Percentiles rank a stretch among this genome's conserved stretches.
Conservation (phyloP, 1,284 basidiomycete genomes). For the Malassezia equina region DNA sequence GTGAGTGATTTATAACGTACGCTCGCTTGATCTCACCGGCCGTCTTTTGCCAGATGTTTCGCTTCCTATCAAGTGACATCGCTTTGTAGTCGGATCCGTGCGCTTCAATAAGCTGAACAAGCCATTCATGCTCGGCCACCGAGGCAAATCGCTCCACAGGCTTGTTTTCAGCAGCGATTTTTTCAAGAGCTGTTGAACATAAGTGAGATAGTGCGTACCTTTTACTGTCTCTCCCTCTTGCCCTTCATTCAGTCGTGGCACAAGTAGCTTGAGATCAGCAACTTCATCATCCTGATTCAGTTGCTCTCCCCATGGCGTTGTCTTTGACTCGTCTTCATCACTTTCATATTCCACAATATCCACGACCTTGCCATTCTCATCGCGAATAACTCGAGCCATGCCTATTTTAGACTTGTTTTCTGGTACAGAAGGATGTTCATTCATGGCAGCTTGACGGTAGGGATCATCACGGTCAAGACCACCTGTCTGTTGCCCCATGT, state of each 20-base stretch:
- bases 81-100: slow-evolving; percentile 63
- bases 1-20: slow-evolving; percentile 16
- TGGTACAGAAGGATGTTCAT: not conserved
- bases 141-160: slow-evolving; percentile 60
- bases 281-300: slow-evolving; percentile 19
- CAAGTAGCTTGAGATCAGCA: slow-evolving; percentile 15
- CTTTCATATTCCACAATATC: slow-evolving; percentile 63
- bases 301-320: slow-evolving; percentile 48
- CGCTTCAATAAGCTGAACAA: slow-evolving; percentile 60
- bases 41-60: slow-evolving; percentile 79
- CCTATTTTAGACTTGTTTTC: slow-evolving; percentile 52
- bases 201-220: slow-evolving; percentile 2
- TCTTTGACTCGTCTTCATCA: slow-evolving; percentile 41
- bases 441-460: not conserved
- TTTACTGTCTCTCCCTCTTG: slow-evolving; percentile 9
- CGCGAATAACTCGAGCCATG: slow-evolving; percentile 73
- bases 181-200: slow-evolving; percentile 52
- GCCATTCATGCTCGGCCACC: slow-evolving; percentile 60
- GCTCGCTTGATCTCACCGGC: slow-evolving; percentile 62
- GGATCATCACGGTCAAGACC: slow-evolving; percentile 22
- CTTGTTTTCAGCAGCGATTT: slow-evolving; percentile 50
- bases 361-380: slow-evolving; percentile 68
- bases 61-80: slow-evolving; percentile 69
- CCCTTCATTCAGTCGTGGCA: slow-evolving; percentile 6
- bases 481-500: slow-evolving; percentile 22